Conservation (phyloP, 192 early-diverging fungal species). For the Phycomyces nitens region DNA sequence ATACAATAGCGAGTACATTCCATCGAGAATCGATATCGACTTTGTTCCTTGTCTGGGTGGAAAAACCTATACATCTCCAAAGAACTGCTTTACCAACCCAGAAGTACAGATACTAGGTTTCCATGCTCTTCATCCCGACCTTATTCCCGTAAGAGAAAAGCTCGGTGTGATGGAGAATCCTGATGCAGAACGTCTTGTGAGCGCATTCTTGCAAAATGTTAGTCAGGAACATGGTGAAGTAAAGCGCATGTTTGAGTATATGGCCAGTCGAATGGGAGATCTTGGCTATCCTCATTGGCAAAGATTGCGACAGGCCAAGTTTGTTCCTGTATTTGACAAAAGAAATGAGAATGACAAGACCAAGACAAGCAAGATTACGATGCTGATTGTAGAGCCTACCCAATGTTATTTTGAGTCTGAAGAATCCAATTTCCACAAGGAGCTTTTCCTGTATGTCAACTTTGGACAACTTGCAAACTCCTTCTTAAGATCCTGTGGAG, state of each 20-base stretch:
- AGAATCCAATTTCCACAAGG: slow-evolving; percentile 38
- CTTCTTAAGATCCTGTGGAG: slow-evolving; percentile 81
- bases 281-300: slow-evolving; percentile 57
- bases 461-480: slow-evolving; percentile 70
- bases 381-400: slow-evolving; percentile 39
- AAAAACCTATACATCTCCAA: slow-evolving; percentile 47
- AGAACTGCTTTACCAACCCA: slow-evolving; percentile 62
- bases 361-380: slow-evolving; percentile 33
- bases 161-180: slow-evolving; percentile 69
- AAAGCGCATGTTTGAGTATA: slow-evolving; percentile 59
- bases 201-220: slow-evolving; percentile 33
- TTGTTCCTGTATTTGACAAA: slow-evolving; percentile 57
- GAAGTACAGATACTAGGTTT: slow-evolving; percentile 64
- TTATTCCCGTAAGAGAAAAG: slow-evolving; percentile 49
- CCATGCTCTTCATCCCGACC: slow-evolving; percentile 53
- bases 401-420: slow-evolving; percentile 57
- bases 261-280: slow-evolving; percentile 58
- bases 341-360: slow-evolving; percentile 6
- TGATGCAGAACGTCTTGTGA: slow-evolving; percentile 29
- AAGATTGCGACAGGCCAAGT: slow-evolving; percentile 43
- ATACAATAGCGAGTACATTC: slow-evolving; percentile 54
- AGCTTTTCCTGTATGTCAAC: slow-evolving; percentile 59
- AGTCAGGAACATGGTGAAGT: slow-evolving; percentile 40
- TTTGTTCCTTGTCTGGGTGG: slow-evolving; percentile 61
- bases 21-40: slow-evolving; percentile 35